Conservation (phyloP, 2,329 filamentous ascomycete genomes). For the Pseudogymnoascus sp. region DNA sequence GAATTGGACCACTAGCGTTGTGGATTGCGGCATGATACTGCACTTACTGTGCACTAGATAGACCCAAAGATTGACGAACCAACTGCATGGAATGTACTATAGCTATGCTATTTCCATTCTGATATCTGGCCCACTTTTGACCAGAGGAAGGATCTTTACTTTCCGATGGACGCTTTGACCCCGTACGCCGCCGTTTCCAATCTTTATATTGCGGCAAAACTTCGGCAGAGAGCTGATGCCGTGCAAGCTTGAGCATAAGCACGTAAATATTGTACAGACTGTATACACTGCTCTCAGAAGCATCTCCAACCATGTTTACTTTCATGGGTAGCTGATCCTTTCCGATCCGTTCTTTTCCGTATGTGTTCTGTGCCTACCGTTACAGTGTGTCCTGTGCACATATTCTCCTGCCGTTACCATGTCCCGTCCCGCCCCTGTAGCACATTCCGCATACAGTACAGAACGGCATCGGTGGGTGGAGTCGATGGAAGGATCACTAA, state of each 20-base stretch:
- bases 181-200: background rate
- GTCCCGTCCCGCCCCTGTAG: background rate
- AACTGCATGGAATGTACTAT: background rate
- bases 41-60: background rate
- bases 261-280: background rate
- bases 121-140: background rate
- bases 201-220: background rate
- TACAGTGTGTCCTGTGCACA: background rate
- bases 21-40: background rate
- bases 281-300: background rate
- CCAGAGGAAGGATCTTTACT: background rate
- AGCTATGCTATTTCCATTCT: background rate
- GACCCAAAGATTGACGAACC: background rate
- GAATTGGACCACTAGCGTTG: background rate
- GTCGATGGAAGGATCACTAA: background rate
- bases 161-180: background rate
- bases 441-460: background rate
- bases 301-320: background rate
- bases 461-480: background rate
- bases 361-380: background rate
- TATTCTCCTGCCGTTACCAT: background rate
- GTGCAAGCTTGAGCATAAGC: background rate
- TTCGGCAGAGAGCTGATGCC: background rate
- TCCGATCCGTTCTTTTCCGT: background rate
- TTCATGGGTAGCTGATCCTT: background rate